These are phyloP conservation scores for Begonia fuchsioides DNA, from an alignment of 306 rosid species.

Conservation along the genomic window DNA sequence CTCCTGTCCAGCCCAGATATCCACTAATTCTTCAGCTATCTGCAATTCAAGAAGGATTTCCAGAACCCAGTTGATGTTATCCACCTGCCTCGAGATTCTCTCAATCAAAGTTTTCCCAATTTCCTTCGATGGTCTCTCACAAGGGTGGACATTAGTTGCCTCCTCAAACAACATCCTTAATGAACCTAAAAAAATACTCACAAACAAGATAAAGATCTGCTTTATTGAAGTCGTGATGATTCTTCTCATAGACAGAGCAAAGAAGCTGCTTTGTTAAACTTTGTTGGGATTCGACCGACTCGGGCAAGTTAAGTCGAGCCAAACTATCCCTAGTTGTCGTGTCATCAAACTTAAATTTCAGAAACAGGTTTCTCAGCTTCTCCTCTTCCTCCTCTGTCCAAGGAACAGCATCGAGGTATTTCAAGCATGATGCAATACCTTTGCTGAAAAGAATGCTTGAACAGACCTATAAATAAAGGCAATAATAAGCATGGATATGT, in stretches of 20 bases:
- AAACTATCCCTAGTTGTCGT: slow-evolving; percentile 59
- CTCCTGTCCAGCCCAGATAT: slow-evolving; percentile 57
- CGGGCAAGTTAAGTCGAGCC: slow-evolving; percentile 42
- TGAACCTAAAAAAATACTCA: slow-evolving; percentile 41
- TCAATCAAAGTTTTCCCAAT: slow-evolving; percentile 42
- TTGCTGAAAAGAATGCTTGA: slow-evolving; percentile 65
- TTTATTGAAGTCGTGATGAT: slow-evolving; percentile 44
- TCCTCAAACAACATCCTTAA: slow-evolving; percentile 47
- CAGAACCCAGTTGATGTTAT: slow-evolving; percentile 70
- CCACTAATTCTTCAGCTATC: slow-evolving; percentile 72
- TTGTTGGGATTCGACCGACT: slow-evolving; percentile 31
- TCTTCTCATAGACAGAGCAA: slow-evolving; percentile 64
- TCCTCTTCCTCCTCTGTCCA: slow-evolving; percentile 94
- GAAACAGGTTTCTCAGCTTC: slow-evolving; percentile 50
- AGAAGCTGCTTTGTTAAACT: slow-evolving; percentile 44
- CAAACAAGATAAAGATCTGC: slow-evolving; percentile 55
- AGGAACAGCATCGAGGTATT: slow-evolving; percentile 82
- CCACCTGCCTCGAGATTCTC: slow-evolving; percentile 52
- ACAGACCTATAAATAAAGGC: slow-evolving; percentile 31
- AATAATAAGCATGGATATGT: not conserved
- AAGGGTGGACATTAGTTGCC: slow-evolving; percentile 14
- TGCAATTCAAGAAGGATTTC: slow-evolving; percentile 73
- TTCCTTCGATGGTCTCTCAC: slow-evolving; percentile 27
- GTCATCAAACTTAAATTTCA: slow-evolving; percentile 58
- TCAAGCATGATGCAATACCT: slow-evolving; percentile 62